These are phyloP conservation scores for Ananas comosus DNA, from an alignment of 176 grass and related monocot genomes.

Conservation along the genomic window DNA sequence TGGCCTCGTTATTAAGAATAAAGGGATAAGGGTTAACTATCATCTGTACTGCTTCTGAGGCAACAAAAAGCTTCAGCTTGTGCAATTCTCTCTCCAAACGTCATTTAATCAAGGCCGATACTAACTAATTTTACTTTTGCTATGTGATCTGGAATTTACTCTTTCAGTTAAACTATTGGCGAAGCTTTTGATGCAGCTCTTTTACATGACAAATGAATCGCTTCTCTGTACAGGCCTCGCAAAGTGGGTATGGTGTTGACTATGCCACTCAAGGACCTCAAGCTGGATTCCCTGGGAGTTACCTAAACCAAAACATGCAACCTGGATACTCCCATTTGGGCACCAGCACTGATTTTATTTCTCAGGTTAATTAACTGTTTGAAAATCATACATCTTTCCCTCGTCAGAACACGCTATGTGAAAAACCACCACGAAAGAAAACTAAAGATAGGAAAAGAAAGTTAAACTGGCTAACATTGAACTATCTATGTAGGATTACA, in stretches of 20 bases:
- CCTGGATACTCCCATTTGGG: conserved; percentile 82
- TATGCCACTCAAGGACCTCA: conserved; percentile 71
- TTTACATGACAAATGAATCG: background rate
- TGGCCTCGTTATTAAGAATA: too few relatives aligned
- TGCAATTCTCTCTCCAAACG: conserved; percentile 7
- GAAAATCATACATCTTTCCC: background rate
- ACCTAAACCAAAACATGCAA: conserved; percentile 87
- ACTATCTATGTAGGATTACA: conserved; percentile 57
- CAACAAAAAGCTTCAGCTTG: background rate
- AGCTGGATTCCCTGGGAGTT: conserved; percentile 75
- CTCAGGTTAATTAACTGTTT: conserved; percentile 44
- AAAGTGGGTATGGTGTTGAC: conserved; percentile 91
- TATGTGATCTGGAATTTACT: background rate
- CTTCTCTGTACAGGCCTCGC: conserved; percentile 50
- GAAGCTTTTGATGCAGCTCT: background rate
- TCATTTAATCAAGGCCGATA: background rate
- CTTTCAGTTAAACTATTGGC: background rate
- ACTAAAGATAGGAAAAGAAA: too few relatives aligned
- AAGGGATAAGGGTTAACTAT: too few relatives aligned
- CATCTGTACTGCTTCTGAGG: too few relatives aligned
- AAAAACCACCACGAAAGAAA: background rate
- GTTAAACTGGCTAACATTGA: background rate
- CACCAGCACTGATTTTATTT: conserved; percentile 62
- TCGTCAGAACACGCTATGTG: background rate
- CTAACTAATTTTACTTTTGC: conserved; percentile 6